Evolutionary conservation across 2,329 filamentous ascomycete species (phyloP).

Genomic region (Claviceps purpurea): DNA sequence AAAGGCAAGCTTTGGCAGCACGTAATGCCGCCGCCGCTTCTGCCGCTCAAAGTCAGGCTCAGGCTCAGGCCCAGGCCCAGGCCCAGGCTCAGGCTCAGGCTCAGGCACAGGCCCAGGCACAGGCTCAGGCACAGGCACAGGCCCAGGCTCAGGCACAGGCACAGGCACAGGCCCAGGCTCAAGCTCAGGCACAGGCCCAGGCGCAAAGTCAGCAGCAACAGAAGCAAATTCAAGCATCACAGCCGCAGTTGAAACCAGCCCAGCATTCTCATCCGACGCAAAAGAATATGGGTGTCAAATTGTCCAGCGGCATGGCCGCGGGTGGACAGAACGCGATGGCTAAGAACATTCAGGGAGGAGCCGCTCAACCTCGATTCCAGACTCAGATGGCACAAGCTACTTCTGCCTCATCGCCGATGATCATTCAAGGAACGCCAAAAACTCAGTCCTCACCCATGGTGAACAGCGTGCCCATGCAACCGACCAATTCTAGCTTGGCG

Average conservation of each 20-base stretch:
- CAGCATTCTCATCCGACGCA: slow-evolving; percentile 22
- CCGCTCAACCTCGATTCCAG: slow-evolving; percentile 34
- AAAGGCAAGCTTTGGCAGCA: slow-evolving; percentile 20
- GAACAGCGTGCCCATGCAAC: slow-evolving; percentile 49
- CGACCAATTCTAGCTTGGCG: slow-evolving; percentile 53
- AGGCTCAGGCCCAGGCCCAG: slow-evolving; percentile 9
- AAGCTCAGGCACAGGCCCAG: slow-evolving; percentile 2
- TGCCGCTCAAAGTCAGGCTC: slow-evolving; percentile 14
- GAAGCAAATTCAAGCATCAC: neutral
- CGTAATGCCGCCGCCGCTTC: slow-evolving; percentile 12
- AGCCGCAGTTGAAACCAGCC: slow-evolving; percentile 12
- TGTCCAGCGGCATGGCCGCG: slow-evolving; percentile 24
- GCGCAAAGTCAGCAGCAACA: slow-evolving; percentile 2
- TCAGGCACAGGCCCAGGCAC: neutral
- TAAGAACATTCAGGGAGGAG: slow-evolving; percentile 22
- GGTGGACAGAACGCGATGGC: slow-evolving; percentile 21
- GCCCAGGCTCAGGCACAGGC: slow-evolving; percentile 5
- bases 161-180: slow-evolving; percentile 2
- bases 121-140: slow-evolving; percentile 5
- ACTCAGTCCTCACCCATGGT: slow-evolving; percentile 54
- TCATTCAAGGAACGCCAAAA: slow-evolving; percentile 50
- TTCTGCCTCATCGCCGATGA: slow-evolving; percentile 52
- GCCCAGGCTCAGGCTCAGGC: slow-evolving; percentile 1
- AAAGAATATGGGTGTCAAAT: slow-evolving; percentile 24
- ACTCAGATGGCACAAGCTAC: slow-evolving; percentile 44